Evolutionary conservation across 495 filamentous ascomycete genomes (phyloP).

Genomic region (Cercophora newfieldiana): DNA sequence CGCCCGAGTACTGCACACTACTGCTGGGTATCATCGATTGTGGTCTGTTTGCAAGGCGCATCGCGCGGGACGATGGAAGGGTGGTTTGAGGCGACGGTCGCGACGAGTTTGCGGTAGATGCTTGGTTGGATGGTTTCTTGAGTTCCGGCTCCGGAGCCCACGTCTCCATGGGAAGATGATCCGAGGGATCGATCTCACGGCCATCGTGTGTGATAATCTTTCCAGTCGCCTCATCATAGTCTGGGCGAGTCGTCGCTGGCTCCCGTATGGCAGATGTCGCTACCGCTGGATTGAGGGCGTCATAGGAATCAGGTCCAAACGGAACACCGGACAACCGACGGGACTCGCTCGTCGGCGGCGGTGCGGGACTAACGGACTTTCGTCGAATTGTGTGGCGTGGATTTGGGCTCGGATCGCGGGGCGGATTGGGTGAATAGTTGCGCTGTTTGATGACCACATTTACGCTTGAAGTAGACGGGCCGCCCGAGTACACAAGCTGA

Average conservation of each 20-base stretch:
- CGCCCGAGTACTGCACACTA: slow-evolving; percentile 12
- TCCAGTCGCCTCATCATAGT: slow-evolving; percentile 48
- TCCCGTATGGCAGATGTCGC: slow-evolving; percentile 38
- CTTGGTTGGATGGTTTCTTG: slow-evolving; percentile 58
- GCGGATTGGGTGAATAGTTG: slow-evolving; percentile 61
- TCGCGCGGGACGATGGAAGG: slow-evolving; percentile 36
- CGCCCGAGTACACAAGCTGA: slow-evolving; percentile 41
- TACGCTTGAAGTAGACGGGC: slow-evolving; percentile 38
- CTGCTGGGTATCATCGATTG: slow-evolving; percentile 26
- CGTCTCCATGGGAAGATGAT: slow-evolving; percentile 85
- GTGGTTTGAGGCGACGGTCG: slow-evolving; percentile 48
- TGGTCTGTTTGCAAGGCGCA: slow-evolving; percentile 31
- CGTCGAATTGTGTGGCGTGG: slow-evolving; percentile 57
- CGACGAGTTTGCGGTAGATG: slow-evolving; percentile 48
- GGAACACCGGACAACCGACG: slow-evolving; percentile 65
- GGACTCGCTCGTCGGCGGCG: slow-evolving; percentile 52
- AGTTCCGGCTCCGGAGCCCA: slow-evolving; percentile 94
- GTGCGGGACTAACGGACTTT: slow-evolving; percentile 78
- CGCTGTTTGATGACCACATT: slow-evolving; percentile 41
- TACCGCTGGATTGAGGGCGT: slow-evolving; percentile 65
- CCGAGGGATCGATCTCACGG: slow-evolving; percentile 84
- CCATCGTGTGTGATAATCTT: slow-evolving; percentile 84
- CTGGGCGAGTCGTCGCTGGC: slow-evolving; percentile 20
- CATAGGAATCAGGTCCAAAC: slow-evolving; percentile 88
- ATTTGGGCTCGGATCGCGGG: slow-evolving; percentile 31